Evolutionary conservation across 495 filamentous ascomycete genomes (phyloP).

Genomic region (Aspergillus campestris): DNA sequence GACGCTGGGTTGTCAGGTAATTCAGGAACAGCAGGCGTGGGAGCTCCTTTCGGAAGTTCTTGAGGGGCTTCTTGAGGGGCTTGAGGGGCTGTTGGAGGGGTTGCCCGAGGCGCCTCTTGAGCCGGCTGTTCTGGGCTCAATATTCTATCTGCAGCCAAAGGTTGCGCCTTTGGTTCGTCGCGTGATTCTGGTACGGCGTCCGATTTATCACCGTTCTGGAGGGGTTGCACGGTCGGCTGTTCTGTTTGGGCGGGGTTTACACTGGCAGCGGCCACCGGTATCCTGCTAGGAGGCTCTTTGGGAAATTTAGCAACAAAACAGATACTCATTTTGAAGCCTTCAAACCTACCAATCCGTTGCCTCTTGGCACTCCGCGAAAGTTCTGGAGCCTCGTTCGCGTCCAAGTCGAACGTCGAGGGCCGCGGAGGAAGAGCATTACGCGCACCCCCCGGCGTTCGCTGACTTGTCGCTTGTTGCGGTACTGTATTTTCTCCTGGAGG

Average conservation of each 20-base stretch:
- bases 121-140: background rate
- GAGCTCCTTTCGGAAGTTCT: background rate
- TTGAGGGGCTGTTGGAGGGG: background rate
- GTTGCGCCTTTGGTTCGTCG: background rate
- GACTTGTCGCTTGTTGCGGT: slow-evolving; percentile 2
- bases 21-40: background rate
- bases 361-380: slow-evolving; percentile 18
- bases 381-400: slow-evolving; percentile 10
- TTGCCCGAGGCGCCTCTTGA: background rate
- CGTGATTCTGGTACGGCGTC: background rate
- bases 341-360: slow-evolving; percentile 17
- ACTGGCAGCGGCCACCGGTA: slow-evolving; percentile 1
- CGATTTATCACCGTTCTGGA: slow-evolving; percentile 5
- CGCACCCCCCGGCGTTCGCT: slow-evolving; percentile 15
- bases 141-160: background rate
- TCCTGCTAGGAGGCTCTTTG: slow-evolving; percentile 10
- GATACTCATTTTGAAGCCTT: background rate
- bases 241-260: slow-evolving; percentile 1
- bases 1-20: background rate
- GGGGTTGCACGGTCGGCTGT: background rate
- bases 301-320: background rate
- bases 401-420: slow-evolving; percentile 17
- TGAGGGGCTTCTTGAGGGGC: background rate
- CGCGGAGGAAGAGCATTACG: slow-evolving; percentile 16
- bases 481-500: background rate